These are phyloP conservation scores for Gossypium trilobum DNA, from an alignment of 441 rosid genomes.

Conservation along the genomic window DNA sequence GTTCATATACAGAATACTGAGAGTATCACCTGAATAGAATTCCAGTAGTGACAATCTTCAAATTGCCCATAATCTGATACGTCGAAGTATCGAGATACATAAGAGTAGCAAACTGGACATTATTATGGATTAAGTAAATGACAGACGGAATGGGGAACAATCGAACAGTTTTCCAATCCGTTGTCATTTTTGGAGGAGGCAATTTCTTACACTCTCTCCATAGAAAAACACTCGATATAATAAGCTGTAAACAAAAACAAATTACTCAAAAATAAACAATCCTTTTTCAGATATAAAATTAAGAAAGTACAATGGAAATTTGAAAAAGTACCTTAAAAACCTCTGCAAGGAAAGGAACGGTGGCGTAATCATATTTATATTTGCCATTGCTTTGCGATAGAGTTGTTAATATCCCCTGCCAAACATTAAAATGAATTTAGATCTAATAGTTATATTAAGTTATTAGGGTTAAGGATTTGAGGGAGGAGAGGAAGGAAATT, in stretches of 20 bases:
- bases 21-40: constrained; percentile 13
- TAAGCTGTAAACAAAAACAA: constrained; percentile 6
- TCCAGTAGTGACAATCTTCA: constrained; percentile 21
- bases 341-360: constrained; percentile 22
- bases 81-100: constrained; percentile 17
- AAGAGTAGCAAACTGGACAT: constrained; percentile 21
- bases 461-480: neutral
- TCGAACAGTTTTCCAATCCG: constrained; percentile 16
- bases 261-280: neutral
- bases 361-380: constrained; percentile 19
- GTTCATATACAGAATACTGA: neutral
- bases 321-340: constrained; percentile 14
- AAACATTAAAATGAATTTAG: neutral
- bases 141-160: constrained; percentile 18
- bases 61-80: constrained; percentile 18
- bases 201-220: constrained; percentile 15
- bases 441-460: neutral
- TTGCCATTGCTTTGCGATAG: constrained; percentile 19
- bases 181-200: constrained; percentile 17
- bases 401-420: constrained; percentile 18
- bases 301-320: neutral
- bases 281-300: neutral
- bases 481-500: neutral
- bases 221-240: constrained; percentile 16
- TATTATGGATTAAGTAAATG: constrained; percentile 16